Evolutionary conservation across 192 early-diverging fungal genomes (phyloP).

Genomic region (Coemansia sp.): DNA sequence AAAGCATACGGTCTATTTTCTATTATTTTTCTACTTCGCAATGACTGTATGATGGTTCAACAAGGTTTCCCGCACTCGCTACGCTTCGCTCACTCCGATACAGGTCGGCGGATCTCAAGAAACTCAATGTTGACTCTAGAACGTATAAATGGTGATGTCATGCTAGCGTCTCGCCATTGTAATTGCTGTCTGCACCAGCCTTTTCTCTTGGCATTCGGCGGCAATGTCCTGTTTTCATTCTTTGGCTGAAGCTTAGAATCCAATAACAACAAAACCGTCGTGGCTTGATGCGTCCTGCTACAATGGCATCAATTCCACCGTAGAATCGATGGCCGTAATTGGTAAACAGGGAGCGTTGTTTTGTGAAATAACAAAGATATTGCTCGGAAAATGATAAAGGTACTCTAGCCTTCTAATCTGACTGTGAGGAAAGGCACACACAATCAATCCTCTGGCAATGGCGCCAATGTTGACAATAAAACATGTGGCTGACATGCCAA

Average conservation of each 20-base stretch:
- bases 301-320: background rate
- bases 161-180: background rate
- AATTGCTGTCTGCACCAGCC: background rate
- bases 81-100: no score
- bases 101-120: background rate
- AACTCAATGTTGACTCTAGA: no score
- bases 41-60: background rate
- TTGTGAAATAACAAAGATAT: background rate
- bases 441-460: background rate
- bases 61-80: no score
- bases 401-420: background rate
- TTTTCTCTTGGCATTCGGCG: background rate
- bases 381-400: background rate
- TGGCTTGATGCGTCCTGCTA: background rate
- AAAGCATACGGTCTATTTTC: background rate
- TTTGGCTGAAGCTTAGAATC: background rate
- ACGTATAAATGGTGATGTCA: background rate
- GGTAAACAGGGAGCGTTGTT: constrained; percentile 1
- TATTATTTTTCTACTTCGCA: background rate
- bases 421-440: constrained; percentile 6
- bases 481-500: background rate
- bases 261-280: background rate
- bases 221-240: background rate
- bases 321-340: background rate
- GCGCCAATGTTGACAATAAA: background rate